phyloP scores from a whole-genome alignment of 2,329 filamentous ascomycete genomes.

The Biscogniauxia sp. region DNA sequence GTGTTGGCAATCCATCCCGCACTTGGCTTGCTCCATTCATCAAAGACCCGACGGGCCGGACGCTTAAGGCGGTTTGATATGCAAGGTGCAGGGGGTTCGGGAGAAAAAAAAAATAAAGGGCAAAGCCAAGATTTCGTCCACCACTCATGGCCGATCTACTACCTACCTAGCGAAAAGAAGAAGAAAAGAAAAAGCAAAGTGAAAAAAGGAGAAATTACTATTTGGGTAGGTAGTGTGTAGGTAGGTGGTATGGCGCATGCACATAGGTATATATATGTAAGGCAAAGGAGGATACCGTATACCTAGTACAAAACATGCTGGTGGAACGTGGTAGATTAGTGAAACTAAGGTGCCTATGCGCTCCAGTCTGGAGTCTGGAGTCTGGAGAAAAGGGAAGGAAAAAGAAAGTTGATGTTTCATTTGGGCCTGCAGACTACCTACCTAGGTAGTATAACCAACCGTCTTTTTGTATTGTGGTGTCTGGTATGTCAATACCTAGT shows the following conservation, averaged over 20 bases:
- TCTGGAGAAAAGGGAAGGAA: background rate
- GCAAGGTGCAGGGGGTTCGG: slow-evolving; percentile 13
- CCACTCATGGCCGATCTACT: background rate
- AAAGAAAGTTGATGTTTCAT: background rate
- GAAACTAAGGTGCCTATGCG: background rate
- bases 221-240: background rate
- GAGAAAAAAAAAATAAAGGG: slow-evolving; percentile 11
- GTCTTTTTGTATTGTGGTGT: too few species aligned
- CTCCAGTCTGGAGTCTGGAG: background rate
- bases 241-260: background rate
- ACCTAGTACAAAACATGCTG: background rate
- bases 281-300: background rate
- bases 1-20: background rate
- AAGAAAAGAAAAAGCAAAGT: background rate
- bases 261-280: background rate
- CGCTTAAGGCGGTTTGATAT: slow-evolving; percentile 4
- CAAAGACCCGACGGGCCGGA: slow-evolving; percentile 10
- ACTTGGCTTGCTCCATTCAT: background rate
- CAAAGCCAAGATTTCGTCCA: slow-evolving; percentile 10
- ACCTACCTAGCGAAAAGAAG: slow-evolving; percentile 1
- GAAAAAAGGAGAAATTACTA: background rate
- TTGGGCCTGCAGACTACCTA: slow-evolving; percentile 14
- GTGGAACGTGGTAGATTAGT: background rate
- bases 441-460: too few species aligned
- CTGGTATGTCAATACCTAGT: too few species aligned